Evolutionary conservation across 306 rosid species (phyloP).

Genomic region (Lupinus albus): DNA sequence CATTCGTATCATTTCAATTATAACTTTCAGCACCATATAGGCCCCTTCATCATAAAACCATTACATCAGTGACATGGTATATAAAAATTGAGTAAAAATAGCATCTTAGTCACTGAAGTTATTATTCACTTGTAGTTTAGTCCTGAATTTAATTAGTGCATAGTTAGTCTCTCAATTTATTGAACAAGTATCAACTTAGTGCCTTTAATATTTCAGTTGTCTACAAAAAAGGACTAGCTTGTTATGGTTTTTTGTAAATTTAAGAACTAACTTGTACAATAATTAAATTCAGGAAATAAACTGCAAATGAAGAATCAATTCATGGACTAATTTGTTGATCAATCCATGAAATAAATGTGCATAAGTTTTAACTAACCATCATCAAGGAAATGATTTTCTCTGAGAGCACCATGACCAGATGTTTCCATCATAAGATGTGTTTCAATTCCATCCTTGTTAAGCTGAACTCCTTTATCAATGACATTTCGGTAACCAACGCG

Average conservation of each 20-base stretch:
- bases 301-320: too few relatives aligned
- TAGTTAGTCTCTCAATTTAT: too few relatives aligned
- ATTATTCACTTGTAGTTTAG: too few relatives aligned
- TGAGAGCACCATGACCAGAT: slow-evolving; percentile 90
- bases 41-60: slow-evolving; percentile 55
- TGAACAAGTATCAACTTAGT: too few relatives aligned
- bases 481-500: slow-evolving; percentile 89
- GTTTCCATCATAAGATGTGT: slow-evolving; percentile 93
- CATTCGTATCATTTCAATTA: slow-evolving; percentile 87
- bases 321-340: not conserved
- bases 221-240: too few relatives aligned
- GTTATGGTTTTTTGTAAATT: too few relatives aligned
- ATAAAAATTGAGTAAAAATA: too few relatives aligned
- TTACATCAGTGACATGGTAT: not conserved
- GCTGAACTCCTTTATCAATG: slow-evolving; percentile 80
- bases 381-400: slow-evolving; percentile 86
- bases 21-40: slow-evolving; percentile 84
- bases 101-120: too few relatives aligned
- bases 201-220: too few relatives aligned
- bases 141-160: too few relatives aligned
- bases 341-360: not conserved
- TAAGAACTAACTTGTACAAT: too few relatives aligned
- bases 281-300: too few relatives aligned
- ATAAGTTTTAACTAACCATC: slow-evolving; percentile 59
- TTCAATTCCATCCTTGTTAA: slow-evolving; percentile 68